Percentiles rank a stretch among this genome's conserved stretches.
Conservation (phyloP, 192 early-diverging fungal species). For the Backusella morwellensis region DNA sequence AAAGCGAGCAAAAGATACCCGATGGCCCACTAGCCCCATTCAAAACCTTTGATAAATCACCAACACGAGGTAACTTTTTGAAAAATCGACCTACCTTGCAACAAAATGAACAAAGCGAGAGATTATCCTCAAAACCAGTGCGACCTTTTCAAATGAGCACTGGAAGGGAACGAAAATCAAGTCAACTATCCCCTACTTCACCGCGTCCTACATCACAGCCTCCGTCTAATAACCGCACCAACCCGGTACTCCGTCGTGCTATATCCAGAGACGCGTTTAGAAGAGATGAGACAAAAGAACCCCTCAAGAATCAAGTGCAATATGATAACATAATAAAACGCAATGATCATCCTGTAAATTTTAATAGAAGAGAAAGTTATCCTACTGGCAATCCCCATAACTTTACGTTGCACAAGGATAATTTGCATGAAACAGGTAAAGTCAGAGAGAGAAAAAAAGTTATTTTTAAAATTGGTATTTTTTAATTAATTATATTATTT, state of each 20-base stretch:
- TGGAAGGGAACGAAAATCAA: not conserved
- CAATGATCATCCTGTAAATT: not conserved
- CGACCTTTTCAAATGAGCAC: not conserved
- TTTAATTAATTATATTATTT: not conserved
- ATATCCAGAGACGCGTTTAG: slow-evolving; percentile 3
- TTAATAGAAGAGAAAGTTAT: not conserved
- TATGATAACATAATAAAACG: not conserved
- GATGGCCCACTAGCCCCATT: not conserved
- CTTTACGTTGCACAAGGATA: not conserved
- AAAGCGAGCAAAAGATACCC: not conserved
- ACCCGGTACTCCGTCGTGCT: slow-evolving; percentile 1
- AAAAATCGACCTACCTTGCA: not conserved
- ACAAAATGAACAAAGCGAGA: not conserved
- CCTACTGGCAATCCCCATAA: not conserved
- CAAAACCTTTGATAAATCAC: not conserved
- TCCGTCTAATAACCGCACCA: not conserved
- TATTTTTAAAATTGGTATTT: not conserved
- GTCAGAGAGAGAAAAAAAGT: not conserved
- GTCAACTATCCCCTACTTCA: not conserved
- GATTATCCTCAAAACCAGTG: not conserved
- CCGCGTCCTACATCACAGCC: not conserved
- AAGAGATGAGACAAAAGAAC: slow-evolving; percentile 2
- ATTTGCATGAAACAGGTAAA: slow-evolving; percentile 2
- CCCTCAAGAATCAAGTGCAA: not conserved
- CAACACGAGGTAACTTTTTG: not conserved